phyloP scores from a whole-genome alignment of 2,329 filamentous ascomycete genomes.

The Sclerotinia trifoliorum region DNA sequence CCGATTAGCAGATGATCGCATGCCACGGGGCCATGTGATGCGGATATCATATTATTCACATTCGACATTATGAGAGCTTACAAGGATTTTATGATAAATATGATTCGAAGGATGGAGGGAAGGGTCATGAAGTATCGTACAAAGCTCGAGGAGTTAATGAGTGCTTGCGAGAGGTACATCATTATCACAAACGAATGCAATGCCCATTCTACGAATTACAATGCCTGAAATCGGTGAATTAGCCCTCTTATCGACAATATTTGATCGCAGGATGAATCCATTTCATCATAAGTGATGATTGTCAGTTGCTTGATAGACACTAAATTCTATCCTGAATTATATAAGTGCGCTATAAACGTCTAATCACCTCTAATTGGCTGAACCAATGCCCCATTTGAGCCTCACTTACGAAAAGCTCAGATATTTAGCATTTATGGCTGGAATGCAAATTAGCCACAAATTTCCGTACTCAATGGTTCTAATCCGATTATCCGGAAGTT shows the following conservation, averaged over 20 bases:
- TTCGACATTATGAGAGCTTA: neutral
- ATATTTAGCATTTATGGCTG: neutral
- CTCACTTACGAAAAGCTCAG: neutral
- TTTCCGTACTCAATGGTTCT: neutral
- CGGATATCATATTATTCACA: neutral
- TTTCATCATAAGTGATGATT: neutral
- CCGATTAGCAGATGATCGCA: neutral
- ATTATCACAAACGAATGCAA: neutral
- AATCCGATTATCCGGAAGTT: neutral
- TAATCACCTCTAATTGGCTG: slow-evolving; percentile 4
- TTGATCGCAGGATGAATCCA: neutral
- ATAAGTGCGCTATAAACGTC: neutral
- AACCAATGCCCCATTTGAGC: neutral
- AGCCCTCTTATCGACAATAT: neutral
- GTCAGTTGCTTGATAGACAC: neutral
- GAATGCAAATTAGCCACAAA: neutral
- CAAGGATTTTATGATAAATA: neutral
- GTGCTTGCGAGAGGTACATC: neutral
- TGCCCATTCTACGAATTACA: neutral
- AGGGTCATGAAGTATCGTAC: neutral
- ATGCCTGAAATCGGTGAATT: neutral
- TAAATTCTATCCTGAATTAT: too few species aligned
- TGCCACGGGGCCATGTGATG: neutral
- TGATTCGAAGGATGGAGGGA: neutral
- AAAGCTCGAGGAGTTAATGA: neutral